phyloP scores from a whole-genome alignment of 257 asterid genomes.

The Voacanga thouarsii region DNA sequence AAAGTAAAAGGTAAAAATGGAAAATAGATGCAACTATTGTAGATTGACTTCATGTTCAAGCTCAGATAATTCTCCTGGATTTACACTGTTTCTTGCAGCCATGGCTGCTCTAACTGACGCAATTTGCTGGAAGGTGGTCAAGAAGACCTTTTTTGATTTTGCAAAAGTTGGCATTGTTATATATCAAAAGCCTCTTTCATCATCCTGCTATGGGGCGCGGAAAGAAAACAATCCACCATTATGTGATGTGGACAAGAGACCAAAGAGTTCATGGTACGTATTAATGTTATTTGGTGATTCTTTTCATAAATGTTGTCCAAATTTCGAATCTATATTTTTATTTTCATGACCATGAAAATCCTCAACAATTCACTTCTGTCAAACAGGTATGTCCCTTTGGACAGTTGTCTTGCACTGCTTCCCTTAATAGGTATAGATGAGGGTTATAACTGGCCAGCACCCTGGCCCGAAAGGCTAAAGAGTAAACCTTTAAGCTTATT shows the following conservation, averaged over 20 bases:
- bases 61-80: conserved; percentile 2
- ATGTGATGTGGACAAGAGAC: conserved; percentile 49
- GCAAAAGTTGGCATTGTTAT: conserved; percentile 66
- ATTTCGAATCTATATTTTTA: conserved; percentile 2
- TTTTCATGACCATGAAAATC: neutral
- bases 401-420: conserved; percentile 63
- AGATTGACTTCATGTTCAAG: neutral
- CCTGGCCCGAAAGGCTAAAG: conserved; percentile 86
- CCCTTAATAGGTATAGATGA: conserved; percentile 19
- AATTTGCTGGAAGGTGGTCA: conserved; percentile 81
- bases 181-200: conserved; percentile 71
- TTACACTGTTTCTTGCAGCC: conserved; percentile 50
- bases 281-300: neutral
- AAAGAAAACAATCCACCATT: conserved; percentile 62
- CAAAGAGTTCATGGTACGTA: conserved; percentile 65
- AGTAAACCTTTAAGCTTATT: conserved; percentile 61
- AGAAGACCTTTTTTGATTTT: conserved; percentile 35
- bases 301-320: neutral
- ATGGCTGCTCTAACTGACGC: conserved; percentile 78
- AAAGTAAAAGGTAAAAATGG: neutral
- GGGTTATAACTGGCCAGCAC: conserved; percentile 60
- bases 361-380: conserved; percentile 18
- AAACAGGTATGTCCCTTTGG: conserved; percentile 74
- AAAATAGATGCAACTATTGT: neutral
- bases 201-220: conserved; percentile 71